phyloP scores from a whole-genome alignment of 495 filamentous ascomycete genomes.

The Talaromyces wortmannii region DNA sequence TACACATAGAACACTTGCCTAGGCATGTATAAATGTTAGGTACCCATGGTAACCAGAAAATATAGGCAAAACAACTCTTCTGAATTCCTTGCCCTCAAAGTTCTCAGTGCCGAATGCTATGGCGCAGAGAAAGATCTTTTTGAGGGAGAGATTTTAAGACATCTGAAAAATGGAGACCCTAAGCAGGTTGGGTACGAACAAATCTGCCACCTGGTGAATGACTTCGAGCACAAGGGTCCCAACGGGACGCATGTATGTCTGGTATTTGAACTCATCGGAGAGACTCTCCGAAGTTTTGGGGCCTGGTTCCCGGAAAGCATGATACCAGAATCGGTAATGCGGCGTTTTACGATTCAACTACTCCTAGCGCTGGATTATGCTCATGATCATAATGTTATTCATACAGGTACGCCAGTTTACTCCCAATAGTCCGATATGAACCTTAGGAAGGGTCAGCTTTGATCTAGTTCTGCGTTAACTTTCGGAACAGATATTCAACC shows the following conservation, averaged over 20 bases:
- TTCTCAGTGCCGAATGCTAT: conserved; percentile 1
- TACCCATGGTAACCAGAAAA: not conserved
- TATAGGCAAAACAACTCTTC: not conserved
- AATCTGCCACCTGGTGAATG: conserved; percentile 9
- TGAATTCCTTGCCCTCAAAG: not conserved
- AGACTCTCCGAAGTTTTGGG: conserved; percentile 5
- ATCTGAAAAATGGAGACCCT: not conserved
- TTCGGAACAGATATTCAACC: conserved; percentile 12
- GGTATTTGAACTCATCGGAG: conserved; percentile 17
- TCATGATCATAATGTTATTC: conserved; percentile 11
- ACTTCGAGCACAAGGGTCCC: conserved; percentile 13
- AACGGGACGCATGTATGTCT: conserved; percentile 16
- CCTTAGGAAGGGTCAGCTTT: not conserved
- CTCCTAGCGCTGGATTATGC: conserved; percentile 13
- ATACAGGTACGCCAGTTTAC: conserved; percentile 12
- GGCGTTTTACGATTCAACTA: conserved; percentile 9
- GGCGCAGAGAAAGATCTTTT: not conserved
- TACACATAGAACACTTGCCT: no score
- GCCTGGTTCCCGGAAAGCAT: conserved; percentile 1
- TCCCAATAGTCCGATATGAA: no score
- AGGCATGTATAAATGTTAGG: not conserved
- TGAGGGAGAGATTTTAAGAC: not conserved
- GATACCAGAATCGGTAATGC: conserved; percentile 4
- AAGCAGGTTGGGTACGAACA: conserved; percentile 3
- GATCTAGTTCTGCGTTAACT: conserved; percentile 3